Evolutionary conservation across 2,329 filamentous ascomycete genomes (phyloP).

Genomic region (Tolypocladium ophioglossoides): DNA sequence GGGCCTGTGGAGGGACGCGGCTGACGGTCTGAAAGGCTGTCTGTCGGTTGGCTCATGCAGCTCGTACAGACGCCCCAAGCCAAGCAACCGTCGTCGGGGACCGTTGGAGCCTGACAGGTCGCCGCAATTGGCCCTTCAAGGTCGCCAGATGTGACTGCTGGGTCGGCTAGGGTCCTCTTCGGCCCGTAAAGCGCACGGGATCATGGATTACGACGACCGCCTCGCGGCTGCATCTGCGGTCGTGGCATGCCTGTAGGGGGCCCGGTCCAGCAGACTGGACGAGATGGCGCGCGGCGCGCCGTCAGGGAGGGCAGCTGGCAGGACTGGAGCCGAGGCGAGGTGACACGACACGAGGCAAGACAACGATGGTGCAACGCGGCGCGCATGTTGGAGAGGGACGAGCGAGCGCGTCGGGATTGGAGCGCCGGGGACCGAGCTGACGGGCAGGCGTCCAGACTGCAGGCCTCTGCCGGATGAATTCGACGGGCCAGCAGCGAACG

Average conservation of each 20-base stretch:
- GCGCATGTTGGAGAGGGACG: no score
- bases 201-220: not conserved
- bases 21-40: no score
- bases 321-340: not conserved
- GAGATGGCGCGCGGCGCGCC: not conserved
- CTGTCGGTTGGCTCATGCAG: no score
- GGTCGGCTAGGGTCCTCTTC: not conserved
- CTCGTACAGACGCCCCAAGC: no score
- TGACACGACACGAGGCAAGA: not conserved
- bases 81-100: not conserved
- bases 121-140: no score
- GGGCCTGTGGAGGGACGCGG: no score
- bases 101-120: not conserved
- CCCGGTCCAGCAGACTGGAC: not conserved
- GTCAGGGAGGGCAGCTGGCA: not conserved
- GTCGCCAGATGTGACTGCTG: no score
- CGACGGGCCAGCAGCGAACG: not conserved
- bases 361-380: no score
- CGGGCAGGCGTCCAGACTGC: not conserved
- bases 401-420: no score
- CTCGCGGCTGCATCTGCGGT: not conserved
- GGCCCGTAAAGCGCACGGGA: not conserved
- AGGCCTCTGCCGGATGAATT: not conserved
- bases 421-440: not conserved
- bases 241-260: not conserved